Evolutionary conservation across 1,284 basidiomycete species (phyloP).

Genomic region (Papiliotrema laurentii): DNA sequence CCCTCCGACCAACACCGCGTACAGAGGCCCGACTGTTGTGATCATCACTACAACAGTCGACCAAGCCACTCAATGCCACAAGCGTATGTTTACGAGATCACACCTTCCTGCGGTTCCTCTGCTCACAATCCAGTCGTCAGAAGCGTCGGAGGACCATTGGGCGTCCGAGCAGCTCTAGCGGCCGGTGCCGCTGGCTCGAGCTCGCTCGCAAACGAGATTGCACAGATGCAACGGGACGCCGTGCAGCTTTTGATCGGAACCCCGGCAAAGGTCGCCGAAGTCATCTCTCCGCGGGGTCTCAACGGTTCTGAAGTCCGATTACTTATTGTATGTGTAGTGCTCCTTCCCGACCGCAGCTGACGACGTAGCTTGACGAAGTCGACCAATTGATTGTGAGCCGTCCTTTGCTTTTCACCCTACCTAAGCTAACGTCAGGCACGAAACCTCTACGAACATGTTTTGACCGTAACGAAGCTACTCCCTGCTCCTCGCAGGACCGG

Average conservation of each 20-base stretch:
- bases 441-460: constrained; percentile 91
- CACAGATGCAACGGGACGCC: constrained; percentile 77
- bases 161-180: constrained; percentile 79
- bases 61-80: constrained; percentile 95
- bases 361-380: constrained; percentile 73
- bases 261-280: constrained; percentile 88
- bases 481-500: constrained; percentile 71
- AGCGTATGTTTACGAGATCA: constrained; percentile 48
- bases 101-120: too few species aligned
- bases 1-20: constrained; percentile 56
- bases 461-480: constrained; percentile 82
- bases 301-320: constrained; percentile 78
- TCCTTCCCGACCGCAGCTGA: background rate
- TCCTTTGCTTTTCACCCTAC: background rate
- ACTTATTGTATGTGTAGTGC: constrained; percentile 57
- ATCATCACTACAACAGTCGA: constrained; percentile 97
- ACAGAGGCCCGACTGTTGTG: constrained; percentile 76
- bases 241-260: constrained; percentile 96
- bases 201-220: constrained; percentile 72
- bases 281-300: constrained; percentile 72
- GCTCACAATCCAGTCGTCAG: constrained; percentile 64
- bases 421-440: constrained; percentile 56
- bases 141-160: constrained; percentile 85
- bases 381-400: constrained; percentile 74
- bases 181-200: constrained; percentile 65